Evolutionary conservation across 768 basidiomycete genomes (phyloP).

Genomic region (Lentinus brumalis): DNA sequence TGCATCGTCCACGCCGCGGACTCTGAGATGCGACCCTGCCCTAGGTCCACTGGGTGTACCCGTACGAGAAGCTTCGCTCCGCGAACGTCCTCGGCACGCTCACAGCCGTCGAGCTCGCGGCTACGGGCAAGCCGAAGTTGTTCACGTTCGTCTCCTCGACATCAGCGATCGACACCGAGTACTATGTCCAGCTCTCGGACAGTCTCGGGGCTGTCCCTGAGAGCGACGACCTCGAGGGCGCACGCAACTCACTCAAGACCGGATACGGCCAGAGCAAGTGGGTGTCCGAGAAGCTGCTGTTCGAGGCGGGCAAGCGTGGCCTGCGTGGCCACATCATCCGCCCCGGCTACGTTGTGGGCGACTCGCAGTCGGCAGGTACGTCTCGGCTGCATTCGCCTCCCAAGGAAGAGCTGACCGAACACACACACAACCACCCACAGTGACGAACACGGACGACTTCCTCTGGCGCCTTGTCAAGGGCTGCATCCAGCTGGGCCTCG

Average conservation of each 20-base stretch:
- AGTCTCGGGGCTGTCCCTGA: constrained; percentile 77
- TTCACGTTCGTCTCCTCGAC: constrained; percentile 95
- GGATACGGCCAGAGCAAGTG: constrained; percentile 99
- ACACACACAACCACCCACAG: constrained; percentile 39
- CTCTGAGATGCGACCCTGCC: not conserved
- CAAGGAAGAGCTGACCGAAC: not conserved
- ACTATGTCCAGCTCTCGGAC: constrained; percentile 89
- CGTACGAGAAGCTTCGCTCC: constrained; percentile 88
- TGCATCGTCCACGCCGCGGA: too few species aligned
- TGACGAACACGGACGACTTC: constrained; percentile 99
- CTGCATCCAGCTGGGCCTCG: constrained; percentile 94
- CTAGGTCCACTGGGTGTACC: constrained; percentile 98
- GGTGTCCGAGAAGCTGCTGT: constrained; percentile 94
- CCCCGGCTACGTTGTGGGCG: constrained; percentile 95
- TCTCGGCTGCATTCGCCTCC: not conserved
- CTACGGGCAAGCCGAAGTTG: constrained; percentile 70
- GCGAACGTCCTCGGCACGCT: constrained; percentile 94
- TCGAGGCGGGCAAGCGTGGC: constrained; percentile 88
- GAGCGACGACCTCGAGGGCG: constrained; percentile 85
- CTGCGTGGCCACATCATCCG: constrained; percentile 84
- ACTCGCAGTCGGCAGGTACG: constrained; percentile 84
- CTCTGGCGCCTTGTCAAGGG: constrained; percentile 98
- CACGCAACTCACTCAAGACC: constrained; percentile 70
- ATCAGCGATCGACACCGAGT: constrained; percentile 88
- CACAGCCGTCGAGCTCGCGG: constrained; percentile 78